Evolutionary conservation across 2,329 filamentous ascomycete species (phyloP).

Genomic region (Trichoderma harzianum): DNA sequence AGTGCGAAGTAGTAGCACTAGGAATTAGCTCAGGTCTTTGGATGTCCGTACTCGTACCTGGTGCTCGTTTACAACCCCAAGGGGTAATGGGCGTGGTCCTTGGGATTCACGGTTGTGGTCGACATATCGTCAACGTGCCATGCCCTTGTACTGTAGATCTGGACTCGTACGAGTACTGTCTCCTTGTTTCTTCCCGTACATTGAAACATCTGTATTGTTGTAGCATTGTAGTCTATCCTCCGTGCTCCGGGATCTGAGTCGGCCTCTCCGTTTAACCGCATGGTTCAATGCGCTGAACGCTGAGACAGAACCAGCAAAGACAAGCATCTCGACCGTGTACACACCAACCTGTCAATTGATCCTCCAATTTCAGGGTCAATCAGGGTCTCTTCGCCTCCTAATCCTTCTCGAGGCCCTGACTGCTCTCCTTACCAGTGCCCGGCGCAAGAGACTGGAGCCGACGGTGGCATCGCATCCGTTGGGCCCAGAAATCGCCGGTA

Average conservation of each 20-base stretch:
- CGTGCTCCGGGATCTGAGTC: not conserved
- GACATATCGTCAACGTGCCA: not conserved
- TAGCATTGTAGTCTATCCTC: not conserved
- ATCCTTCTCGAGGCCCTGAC: not conserved
- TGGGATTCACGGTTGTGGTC: not conserved
- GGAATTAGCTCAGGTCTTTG: not conserved
- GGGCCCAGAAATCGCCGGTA: not conserved
- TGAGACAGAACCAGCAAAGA: not conserved
- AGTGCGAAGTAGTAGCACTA: not conserved
- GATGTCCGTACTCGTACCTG: not conserved
- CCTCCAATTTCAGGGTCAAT: not conserved
- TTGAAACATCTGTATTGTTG: not conserved
- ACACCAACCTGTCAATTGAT: not conserved
- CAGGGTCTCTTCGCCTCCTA: not conserved
- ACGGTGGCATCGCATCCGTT: slow-evolving; percentile 5
- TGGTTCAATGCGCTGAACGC: not conserved
- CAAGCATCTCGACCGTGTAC: not conserved
- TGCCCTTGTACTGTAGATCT: slow-evolving; percentile 1
- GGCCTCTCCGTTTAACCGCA: not conserved
- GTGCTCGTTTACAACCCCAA: not conserved
- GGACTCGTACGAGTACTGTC: not conserved
- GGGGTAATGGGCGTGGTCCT: not conserved
- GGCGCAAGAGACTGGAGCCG: not conserved
- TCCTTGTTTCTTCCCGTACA: not conserved
- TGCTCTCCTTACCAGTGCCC: not conserved